Percentiles rank a stretch among this genome's conserved stretches.
phyloP scores from a whole-genome alignment of 805 yeast species.

The Ogataea paradorogensis region DNA sequence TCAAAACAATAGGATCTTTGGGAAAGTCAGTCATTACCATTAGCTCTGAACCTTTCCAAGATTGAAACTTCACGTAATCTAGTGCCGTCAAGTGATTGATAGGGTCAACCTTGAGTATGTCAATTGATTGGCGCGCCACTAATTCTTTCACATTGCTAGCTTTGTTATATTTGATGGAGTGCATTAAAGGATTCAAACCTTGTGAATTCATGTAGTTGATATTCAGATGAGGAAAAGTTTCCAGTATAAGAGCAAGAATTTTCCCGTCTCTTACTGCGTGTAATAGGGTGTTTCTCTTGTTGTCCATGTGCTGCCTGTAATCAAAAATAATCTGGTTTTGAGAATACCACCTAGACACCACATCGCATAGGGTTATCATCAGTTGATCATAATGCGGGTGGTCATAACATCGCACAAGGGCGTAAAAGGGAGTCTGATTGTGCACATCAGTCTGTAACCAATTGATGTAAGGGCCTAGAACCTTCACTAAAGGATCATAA shows the following conservation, averaged over 20 bases:
- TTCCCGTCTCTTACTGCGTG: conserved; percentile 58
- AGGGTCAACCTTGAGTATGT: conserved; percentile 35
- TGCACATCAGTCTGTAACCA: conserved; percentile 68
- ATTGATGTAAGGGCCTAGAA: conserved; percentile 56
- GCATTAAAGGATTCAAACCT: conserved; percentile 66
- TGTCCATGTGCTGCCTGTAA: conserved; percentile 65
- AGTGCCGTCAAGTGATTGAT: conserved; percentile 36
- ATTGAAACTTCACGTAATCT: conserved; percentile 44
- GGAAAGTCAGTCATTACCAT: no score
- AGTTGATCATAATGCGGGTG: conserved; percentile 57
- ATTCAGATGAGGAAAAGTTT: conserved; percentile 38
- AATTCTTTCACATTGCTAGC: conserved; percentile 54
- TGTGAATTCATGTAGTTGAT: conserved; percentile 60
- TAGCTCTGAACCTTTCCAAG: no score
- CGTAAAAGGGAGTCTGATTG: conserved; percentile 75
- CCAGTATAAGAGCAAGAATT: conserved; percentile 42
- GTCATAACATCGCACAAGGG: conserved; percentile 78
- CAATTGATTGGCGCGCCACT: conserved; percentile 47
- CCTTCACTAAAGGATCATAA: conserved; percentile 46
- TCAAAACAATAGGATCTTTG: no score
- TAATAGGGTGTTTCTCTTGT: conserved; percentile 68
- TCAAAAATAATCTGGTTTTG: conserved; percentile 34
- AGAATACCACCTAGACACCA: conserved; percentile 43
- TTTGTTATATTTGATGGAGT: conserved; percentile 67
- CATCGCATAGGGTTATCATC: conserved; percentile 43